Conservation (phyloP, 2,329 filamentous ascomycete genomes). For the Pseudocercospora cruenta region DNA sequence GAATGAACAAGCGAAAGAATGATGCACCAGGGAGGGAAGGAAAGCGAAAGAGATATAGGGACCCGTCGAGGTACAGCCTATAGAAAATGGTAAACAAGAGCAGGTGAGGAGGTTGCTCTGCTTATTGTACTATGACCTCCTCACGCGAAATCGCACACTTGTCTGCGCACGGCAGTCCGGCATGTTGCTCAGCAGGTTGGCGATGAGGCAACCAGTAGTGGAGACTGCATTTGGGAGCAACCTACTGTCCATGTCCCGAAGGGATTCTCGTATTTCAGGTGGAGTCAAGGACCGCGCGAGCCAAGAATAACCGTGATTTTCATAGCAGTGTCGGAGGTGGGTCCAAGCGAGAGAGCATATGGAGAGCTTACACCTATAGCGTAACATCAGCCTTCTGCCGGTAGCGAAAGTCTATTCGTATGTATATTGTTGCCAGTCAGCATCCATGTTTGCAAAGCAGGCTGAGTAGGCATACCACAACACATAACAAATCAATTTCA, state of each 20-base stretch:
- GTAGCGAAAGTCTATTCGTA: background rate
- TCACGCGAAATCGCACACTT: background rate
- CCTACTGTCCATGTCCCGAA: background rate
- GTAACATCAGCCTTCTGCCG: background rate
- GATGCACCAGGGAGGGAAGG: background rate
- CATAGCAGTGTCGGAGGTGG: conserved; percentile 7
- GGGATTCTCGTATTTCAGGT: conserved; percentile 4
- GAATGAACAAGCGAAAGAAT: conserved; percentile 8
- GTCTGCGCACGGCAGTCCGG: conserved; percentile 10
- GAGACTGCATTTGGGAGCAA: conserved; percentile 7
- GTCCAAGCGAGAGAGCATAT: conserved; percentile 6
- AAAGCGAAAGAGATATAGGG: conserved; percentile 5
- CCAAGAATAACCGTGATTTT: conserved; percentile 13
- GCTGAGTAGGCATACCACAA: background rate
- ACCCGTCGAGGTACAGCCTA: background rate
- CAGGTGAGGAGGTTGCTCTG: conserved; percentile 8
- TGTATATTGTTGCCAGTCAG: background rate
- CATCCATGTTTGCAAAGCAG: conserved; percentile 1
- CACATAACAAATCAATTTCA: background rate
- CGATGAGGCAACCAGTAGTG: conserved; percentile 3
- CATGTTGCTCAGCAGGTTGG: conserved; percentile 5
- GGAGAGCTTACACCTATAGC: conserved; percentile 5
- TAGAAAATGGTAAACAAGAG: background rate
- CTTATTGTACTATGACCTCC: conserved; percentile 14
- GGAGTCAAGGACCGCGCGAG: background rate